Base-by-base conservation (phyloP, 345 rosid species). In the Salix purpurea region DNA sequence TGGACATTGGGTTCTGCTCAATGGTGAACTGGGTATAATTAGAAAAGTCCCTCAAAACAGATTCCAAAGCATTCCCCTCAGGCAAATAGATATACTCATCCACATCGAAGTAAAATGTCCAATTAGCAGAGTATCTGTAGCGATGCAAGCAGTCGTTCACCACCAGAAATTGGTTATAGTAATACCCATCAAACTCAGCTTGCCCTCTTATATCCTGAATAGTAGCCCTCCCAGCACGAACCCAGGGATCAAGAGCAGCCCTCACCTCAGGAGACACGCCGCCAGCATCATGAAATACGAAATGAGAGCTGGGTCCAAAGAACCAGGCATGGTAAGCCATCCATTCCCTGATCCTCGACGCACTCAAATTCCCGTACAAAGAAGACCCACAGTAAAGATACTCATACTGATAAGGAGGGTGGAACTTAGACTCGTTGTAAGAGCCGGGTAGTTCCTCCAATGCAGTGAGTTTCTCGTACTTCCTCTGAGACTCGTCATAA, bases 241-340 rank as follows among this genome's bases (percentile, higher is more conserved):
- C 82, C 98, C 98, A 94, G n/a, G 95, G 98, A 36, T 90, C 88
- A 15, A 94, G 86, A 37, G 77, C 91, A 21, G 85, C 87, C 79
- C 82, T 83, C 26, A 93, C 98, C 58, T 87, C 91, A 9, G 82
- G 75, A 32, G 86, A 79, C 14, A 90, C 92, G 0, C 95, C 98
- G 3, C 98, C 98, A 1, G 98, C 98, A 12, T 94, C 97, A 36
- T 94, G 98, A 21, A 94, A 87, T 26, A 91, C 98, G 69, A 91
- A 94, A 84, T 94, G 97, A 15, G 97, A 94, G 6, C 77, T 89
- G n/a, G 85, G 84, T 0, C 98, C 98, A 8, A 94, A 91, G 83
- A 94, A 90, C 94, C 97, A 88, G 1, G 94, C 89, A 79, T 94
- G 98, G 78, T 91, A 94, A 73, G 98, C 98, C 85, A 91, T 94